Evolutionary conservation across 495 filamentous ascomycete genomes (phyloP), one percentile per base, ranked within the genome.

Genomic region (Astrocystis sublimbata): DNA sequence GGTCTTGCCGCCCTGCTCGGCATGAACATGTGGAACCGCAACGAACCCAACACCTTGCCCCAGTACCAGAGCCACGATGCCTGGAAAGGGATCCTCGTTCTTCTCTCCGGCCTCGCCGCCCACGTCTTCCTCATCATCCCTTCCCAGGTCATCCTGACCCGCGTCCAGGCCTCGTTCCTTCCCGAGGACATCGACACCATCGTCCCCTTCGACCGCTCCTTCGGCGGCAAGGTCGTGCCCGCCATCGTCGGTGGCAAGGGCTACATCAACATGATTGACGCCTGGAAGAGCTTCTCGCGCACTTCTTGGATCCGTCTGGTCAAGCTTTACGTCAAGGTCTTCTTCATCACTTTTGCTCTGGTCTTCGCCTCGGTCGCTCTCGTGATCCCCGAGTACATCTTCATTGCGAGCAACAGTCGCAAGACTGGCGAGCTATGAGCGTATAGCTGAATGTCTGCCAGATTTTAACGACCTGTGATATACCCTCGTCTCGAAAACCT

Each of bases 181-280:
- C 77, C 79, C 1, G 74, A 75, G 13, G 79, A 83, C 2, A 73
- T 79, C 46, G 78, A 80, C 54, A 65, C 77, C 36, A 74, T 83
- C 53, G 70, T 83, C 4, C 77, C 80, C 46, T 83, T 83, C 58
- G 81, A 83, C 69, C 77, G 79, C 24, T 75, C 78, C 15, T 83
- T 82, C 65, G 65, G 66, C 53, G 78, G 79, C 55, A 78, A 71
- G 63, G 74, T 82, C 9, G 76, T 76, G 68, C 76, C 87, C 21
- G 83, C 81, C 21, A 81, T 89, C 45, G 76, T 91, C 6, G 88
- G 86, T 60, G 91, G 90, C 55, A 84, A 81, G 70, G 88, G 89
- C 66, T 83, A 79, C 63, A 79, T 89, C 56, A 83, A 84, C 45
- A 81, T 93, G 70, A 70, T 82, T 30, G 88, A 92, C 64, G 91